Evolutionary conservation across 140 eudicot species (phyloP).

Genomic region (Stevia rebaudiana): DNA sequence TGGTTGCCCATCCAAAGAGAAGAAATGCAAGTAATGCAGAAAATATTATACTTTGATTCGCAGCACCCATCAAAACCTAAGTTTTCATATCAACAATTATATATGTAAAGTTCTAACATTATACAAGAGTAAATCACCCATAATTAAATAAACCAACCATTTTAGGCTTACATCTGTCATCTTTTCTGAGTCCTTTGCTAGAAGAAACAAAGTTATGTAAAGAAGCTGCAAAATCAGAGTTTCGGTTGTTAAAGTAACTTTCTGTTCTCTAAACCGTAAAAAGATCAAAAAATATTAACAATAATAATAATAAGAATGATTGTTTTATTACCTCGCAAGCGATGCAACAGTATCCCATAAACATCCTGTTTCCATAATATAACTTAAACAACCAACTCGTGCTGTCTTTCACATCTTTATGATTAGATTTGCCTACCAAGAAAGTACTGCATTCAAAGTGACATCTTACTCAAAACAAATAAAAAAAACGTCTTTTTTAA

Average conservation of each 20-base stretch:
- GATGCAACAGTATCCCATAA: slow-evolving; percentile 87
- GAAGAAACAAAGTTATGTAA: slow-evolving; percentile 78
- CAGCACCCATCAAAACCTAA: slow-evolving; percentile 60
- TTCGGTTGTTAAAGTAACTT: slow-evolving; percentile 5
- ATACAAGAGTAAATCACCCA: background rate
- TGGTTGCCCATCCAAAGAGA: slow-evolving; percentile 77
- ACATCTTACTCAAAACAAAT: no score
- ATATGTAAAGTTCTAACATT: background rate
- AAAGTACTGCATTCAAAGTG: slow-evolving; percentile 68
- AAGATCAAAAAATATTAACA: background rate
- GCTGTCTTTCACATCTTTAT: slow-evolving; percentile 96
- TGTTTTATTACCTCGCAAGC: slow-evolving; percentile 68
- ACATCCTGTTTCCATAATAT: slow-evolving; percentile 80
- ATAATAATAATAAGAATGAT: background rate
- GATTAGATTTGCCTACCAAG: slow-evolving; percentile 88
- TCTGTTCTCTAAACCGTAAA: background rate
- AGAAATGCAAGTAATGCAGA: slow-evolving; percentile 45
- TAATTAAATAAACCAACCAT: background rate
- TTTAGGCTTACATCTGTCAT: slow-evolving; percentile 51
- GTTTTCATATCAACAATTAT: background rate
- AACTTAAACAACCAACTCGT: slow-evolving; percentile 79
- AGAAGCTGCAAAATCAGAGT: slow-evolving; percentile 57
- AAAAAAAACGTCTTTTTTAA: background rate
- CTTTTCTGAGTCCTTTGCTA: slow-evolving; percentile 66
- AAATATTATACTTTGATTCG: slow-evolving; percentile 41